phyloP scores from a whole-genome alignment of 768 basidiomycete genomes.

The Kwoniella heveanensis region DNA sequence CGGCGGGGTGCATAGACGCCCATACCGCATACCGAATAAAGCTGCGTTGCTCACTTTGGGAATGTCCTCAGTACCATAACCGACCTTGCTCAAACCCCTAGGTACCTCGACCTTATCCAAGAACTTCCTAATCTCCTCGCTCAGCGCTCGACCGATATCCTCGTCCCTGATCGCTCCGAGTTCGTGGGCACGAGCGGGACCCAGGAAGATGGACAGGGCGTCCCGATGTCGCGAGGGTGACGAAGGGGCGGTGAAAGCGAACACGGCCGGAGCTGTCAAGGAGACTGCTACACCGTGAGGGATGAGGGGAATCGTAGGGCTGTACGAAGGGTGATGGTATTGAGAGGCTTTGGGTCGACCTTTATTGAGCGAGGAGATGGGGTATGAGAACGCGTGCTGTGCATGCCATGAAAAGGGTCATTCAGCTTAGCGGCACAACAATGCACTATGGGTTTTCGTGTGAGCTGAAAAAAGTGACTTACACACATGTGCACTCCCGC shows the following conservation, averaged over 20 bases:
- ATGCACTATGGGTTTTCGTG: no score
- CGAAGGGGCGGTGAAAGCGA: slow-evolving; percentile 93
- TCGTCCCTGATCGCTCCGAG: slow-evolving; percentile 79
- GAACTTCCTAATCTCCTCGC: slow-evolving; percentile 47
- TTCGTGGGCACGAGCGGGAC: slow-evolving; percentile 39
- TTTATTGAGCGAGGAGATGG: slow-evolving; percentile 67
- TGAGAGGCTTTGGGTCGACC: slow-evolving; percentile 69
- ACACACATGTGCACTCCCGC: slow-evolving; percentile 59
- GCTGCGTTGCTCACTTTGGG: slow-evolving; percentile 32
- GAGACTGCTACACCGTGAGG: slow-evolving; percentile 79
- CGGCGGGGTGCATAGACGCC: no score
- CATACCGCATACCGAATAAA: no score
- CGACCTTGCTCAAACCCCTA: slow-evolving; percentile 42
- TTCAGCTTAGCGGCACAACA: background rate
- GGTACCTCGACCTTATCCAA: slow-evolving; percentile 49
- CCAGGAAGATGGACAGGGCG: slow-evolving; percentile 76
- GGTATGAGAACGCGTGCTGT: slow-evolving; percentile 54
- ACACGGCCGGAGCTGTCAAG: slow-evolving; percentile 62
- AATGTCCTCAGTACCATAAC: slow-evolving; percentile 38
- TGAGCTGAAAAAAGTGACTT: no score
- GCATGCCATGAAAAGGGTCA: background rate
- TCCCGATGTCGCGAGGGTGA: slow-evolving; percentile 88
- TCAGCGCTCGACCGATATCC: slow-evolving; percentile 64
- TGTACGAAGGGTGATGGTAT: slow-evolving; percentile 87
- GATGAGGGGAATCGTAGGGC: slow-evolving; percentile 81